Evolutionary conservation across 2,329 filamentous ascomycete genomes (phyloP).

Genomic region (Phoma sp.): DNA sequence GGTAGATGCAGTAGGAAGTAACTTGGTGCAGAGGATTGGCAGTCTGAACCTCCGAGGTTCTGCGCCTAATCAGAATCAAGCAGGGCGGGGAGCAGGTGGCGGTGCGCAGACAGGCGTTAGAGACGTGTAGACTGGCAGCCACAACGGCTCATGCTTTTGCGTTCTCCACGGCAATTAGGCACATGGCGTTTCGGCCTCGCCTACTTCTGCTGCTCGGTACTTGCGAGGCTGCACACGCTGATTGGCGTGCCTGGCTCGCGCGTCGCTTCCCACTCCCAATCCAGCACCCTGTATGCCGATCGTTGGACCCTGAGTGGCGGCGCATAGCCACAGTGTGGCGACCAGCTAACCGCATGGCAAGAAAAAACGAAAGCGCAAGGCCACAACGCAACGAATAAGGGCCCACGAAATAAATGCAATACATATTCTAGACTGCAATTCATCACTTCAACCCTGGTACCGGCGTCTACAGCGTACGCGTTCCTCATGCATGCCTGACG

Average conservation of each 20-base stretch:
- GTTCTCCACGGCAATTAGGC: too few relatives aligned
- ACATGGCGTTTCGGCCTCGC: slow-evolving; percentile 15
- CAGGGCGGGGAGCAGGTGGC: slow-evolving; percentile 30
- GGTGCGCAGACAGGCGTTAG: slow-evolving; percentile 36
- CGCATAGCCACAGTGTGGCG: slow-evolving; percentile 19
- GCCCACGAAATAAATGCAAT: not conserved
- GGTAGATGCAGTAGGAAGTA: slow-evolving; percentile 91
- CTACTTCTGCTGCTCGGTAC: slow-evolving; percentile 3
- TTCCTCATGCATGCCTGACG: slow-evolving; percentile 14
- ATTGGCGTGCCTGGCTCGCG: slow-evolving; percentile 38
- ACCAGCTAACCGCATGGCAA: too few relatives aligned
- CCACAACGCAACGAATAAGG: slow-evolving; percentile 18
- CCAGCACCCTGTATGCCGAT: slow-evolving; percentile 22
- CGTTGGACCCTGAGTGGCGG: slow-evolving; percentile 21
- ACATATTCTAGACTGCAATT: slow-evolving; percentile 7
- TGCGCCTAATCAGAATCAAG: slow-evolving; percentile 34
- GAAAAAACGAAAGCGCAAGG: too few relatives aligned
- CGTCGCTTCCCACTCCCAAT: not conserved
- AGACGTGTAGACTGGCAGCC: slow-evolving; percentile 41
- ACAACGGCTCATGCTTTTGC: too few relatives aligned
- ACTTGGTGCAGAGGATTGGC: slow-evolving; percentile 85
- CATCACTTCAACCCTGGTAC: not conserved
- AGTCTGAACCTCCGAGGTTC: slow-evolving; percentile 73
- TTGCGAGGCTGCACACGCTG: slow-evolving; percentile 3
- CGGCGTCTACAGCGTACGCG: slow-evolving; percentile 8